Conservation (phyloP, 2,329 filamentous ascomycete genomes). For the Botrytis byssoidea region DNA sequence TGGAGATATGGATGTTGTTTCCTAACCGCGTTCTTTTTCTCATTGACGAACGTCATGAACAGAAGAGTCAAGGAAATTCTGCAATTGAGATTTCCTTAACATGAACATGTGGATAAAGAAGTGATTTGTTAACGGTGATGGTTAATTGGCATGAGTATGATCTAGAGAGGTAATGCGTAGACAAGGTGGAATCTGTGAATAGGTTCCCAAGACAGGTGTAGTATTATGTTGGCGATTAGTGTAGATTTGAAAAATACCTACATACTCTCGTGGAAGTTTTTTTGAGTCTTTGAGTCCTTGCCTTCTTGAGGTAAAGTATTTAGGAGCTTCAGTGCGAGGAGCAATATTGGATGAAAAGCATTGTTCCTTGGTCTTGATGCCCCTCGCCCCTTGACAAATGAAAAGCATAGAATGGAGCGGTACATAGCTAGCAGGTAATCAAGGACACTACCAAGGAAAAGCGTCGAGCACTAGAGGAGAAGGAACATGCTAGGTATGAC, state of each 20-base stretch:
- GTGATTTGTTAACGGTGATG: neutral
- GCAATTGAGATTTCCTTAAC: neutral
- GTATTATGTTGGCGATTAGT: neutral
- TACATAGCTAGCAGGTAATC: neutral
- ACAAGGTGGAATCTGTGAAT: neutral
- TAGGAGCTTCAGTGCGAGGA: neutral
- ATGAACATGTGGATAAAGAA: neutral
- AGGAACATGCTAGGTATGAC: neutral
- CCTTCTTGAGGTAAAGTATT: neutral
- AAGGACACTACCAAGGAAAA: neutral
- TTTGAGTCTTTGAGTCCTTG: neutral
- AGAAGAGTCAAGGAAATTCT: constrained; percentile 27
- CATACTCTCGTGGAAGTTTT: neutral
- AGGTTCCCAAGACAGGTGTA: neutral
- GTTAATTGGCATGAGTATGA: neutral
- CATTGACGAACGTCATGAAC: constrained; percentile 31
- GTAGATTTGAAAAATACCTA: neutral
- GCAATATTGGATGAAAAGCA: neutral
- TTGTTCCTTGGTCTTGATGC: neutral
- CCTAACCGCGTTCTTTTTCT: constrained; percentile 29
- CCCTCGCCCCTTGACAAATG: neutral
- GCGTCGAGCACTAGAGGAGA: neutral
- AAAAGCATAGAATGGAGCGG: neutral
- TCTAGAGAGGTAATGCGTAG: neutral
- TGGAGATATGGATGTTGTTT: constrained; percentile 50